Evolutionary conservation across 768 basidiomycete species (phyloP).

Genomic region (Austroboletus eburneus): DNA sequence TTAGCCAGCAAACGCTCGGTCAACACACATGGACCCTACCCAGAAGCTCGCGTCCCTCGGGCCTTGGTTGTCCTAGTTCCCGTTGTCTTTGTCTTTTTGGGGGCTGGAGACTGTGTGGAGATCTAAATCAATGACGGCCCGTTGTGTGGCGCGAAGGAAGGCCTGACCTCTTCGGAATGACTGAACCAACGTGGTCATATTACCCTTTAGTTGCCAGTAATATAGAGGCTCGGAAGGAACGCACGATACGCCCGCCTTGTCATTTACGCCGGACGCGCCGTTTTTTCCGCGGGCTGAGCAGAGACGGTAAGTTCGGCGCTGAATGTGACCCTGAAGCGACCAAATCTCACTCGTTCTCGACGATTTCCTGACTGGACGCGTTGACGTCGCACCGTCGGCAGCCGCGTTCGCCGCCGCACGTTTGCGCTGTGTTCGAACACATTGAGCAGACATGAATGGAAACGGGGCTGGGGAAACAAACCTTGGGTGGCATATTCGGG

Average conservation of each 20-base stretch:
- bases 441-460: constrained; percentile 12
- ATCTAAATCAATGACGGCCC: neutral
- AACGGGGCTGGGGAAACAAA: constrained; percentile 11
- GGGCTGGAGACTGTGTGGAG: constrained; percentile 26
- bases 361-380: constrained; percentile 46
- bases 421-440: constrained; percentile 62
- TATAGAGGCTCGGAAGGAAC: constrained; percentile 12
- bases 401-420: constrained; percentile 40
- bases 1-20: neutral
- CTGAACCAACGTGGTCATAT: constrained; percentile 13
- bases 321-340: constrained; percentile 14
- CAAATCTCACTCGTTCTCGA: constrained; percentile 31
- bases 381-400: constrained; percentile 25
- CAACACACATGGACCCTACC: no score
- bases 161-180: constrained; percentile 23
- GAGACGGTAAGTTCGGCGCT: constrained; percentile 2
- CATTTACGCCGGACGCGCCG: constrained; percentile 5
- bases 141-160: neutral
- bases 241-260: constrained; percentile 18
- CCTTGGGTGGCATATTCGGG: constrained; percentile 40
- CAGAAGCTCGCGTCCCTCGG: neutral
- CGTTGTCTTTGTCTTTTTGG: constrained; percentile 43
- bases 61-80: no score
- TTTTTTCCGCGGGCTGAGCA: constrained; percentile 15
- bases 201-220: neutral